phyloP scores from a whole-genome alignment of 306 rosid genomes.

The Dryas octopetala region DNA sequence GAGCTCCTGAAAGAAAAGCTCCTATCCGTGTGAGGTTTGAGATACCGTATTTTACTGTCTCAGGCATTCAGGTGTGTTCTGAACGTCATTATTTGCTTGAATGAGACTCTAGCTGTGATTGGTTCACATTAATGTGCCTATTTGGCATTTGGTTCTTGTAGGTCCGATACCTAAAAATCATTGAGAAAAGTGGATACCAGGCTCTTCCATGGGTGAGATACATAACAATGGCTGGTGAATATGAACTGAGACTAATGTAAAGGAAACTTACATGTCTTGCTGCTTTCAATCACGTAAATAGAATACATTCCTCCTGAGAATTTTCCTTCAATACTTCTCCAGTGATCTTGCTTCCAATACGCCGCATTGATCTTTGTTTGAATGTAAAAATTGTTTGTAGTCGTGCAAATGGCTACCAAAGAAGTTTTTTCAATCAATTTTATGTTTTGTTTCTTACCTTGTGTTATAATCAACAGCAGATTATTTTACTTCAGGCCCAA shows the following conservation, averaged over 20 bases:
- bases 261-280: constrained; percentile 6
- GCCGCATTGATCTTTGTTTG: constrained; percentile 3
- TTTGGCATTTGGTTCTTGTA: constrained; percentile 20
- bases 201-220: constrained; percentile 50
- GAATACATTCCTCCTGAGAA: constrained; percentile 6
- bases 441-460: neutral
- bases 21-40: constrained; percentile 84
- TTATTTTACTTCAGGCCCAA: neutral
- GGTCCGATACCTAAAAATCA: constrained; percentile 77
- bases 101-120: neutral
- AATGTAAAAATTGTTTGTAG: constrained; percentile 7
- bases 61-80: constrained; percentile 69
- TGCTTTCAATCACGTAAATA: constrained; percentile 26
- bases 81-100: neutral
- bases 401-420: neutral
- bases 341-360: constrained; percentile 7
- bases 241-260: constrained; percentile 36
- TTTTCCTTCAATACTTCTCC: neutral
- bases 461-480: neutral
- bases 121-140: neutral
- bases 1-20: constrained; percentile 79
- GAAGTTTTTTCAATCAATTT: constrained; percentile 1
- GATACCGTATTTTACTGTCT: constrained; percentile 86
- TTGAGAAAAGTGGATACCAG: constrained; percentile 57
- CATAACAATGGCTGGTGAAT: constrained; percentile 45